Percentiles rank a stretch among this genome's conserved stretches.
Evolutionary conservation across 1,284 basidiomycete species (phyloP).

Genomic region (Pseudozyma pruni): DNA sequence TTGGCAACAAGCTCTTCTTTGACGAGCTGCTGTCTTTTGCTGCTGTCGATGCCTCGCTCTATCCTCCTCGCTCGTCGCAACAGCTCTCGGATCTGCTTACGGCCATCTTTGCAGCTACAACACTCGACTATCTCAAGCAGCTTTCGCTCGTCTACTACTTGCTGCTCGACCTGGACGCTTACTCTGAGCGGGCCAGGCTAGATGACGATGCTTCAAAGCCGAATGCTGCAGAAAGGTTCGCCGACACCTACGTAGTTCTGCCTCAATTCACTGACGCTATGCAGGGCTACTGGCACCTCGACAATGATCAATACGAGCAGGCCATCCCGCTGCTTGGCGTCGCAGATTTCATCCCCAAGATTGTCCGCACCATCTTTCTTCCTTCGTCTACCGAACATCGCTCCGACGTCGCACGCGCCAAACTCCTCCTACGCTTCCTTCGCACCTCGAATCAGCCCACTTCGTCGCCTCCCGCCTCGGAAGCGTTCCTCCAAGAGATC

Average conservation of each 20-base stretch:
- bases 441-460: constrained; percentile 39
- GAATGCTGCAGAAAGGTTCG: constrained; percentile 33
- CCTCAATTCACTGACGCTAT: constrained; percentile 48
- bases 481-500: constrained; percentile 33
- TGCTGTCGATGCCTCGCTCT: constrained; percentile 35
- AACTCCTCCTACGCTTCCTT: constrained; percentile 45
- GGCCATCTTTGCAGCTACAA: constrained; percentile 30
- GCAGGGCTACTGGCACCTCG: constrained; percentile 55
- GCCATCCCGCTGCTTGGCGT: constrained; percentile 37
- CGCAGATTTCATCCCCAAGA: constrained; percentile 51
- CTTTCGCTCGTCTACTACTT: constrained; percentile 50
- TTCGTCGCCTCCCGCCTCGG: constrained; percentile 31
- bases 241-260: constrained; percentile 40
- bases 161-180: constrained; percentile 41
- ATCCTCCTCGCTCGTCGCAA: constrained; percentile 29
- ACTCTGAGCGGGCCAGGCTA: constrained; percentile 3
- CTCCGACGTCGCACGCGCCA: constrained; percentile 30
- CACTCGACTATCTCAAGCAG: constrained; percentile 52
- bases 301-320: constrained; percentile 46
- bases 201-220: background rate
- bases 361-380: constrained; percentile 39
- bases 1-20: constrained; percentile 40
- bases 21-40: constrained; percentile 47
- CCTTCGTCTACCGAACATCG: constrained; percentile 11
- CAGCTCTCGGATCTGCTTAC: constrained; percentile 28